Conservation (phyloP, 2,329 filamentous ascomycete genomes). For the Aureobasidium sp. region DNA sequence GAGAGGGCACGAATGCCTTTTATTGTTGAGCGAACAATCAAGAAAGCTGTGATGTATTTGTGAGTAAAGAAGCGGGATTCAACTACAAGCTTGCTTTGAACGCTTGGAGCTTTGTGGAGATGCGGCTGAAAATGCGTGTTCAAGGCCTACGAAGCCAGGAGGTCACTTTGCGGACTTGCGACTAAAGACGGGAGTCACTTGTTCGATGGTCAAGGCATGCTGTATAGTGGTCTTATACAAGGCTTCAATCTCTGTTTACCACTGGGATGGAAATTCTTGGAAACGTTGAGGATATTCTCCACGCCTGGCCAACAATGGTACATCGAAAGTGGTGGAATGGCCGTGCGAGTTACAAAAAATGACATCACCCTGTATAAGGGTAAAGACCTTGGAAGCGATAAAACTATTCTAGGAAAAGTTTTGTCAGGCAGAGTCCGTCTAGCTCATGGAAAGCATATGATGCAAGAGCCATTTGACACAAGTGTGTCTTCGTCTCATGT, state of each 20-base stretch:
- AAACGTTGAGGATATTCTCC: constrained; percentile 12
- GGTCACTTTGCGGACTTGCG: not conserved
- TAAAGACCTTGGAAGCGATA: not conserved
- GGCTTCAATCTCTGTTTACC: not conserved
- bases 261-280: not conserved
- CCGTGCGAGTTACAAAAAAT: constrained; percentile 2
- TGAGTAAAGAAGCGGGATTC: constrained; percentile 3
- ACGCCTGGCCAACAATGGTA: not conserved
- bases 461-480: no score
- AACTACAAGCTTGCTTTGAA: constrained; percentile 11
- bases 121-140: constrained; percentile 11
- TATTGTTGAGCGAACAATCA: constrained; percentile 6
- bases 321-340: not conserved
- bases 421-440: no score
- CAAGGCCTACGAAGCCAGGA: not conserved
- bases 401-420: no score
- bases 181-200: not conserved
- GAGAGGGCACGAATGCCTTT: not conserved
- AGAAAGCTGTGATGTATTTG: constrained; percentile 11
- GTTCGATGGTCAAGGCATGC: not conserved
- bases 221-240: not conserved
- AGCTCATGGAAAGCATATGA: no score
- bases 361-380: not conserved
- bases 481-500: no score
- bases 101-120: constrained; percentile 9